Base-by-base conservation (phyloP, 1,284 basidiomycete genomes). In the Pseudozyma tsukubaensis region DNA sequence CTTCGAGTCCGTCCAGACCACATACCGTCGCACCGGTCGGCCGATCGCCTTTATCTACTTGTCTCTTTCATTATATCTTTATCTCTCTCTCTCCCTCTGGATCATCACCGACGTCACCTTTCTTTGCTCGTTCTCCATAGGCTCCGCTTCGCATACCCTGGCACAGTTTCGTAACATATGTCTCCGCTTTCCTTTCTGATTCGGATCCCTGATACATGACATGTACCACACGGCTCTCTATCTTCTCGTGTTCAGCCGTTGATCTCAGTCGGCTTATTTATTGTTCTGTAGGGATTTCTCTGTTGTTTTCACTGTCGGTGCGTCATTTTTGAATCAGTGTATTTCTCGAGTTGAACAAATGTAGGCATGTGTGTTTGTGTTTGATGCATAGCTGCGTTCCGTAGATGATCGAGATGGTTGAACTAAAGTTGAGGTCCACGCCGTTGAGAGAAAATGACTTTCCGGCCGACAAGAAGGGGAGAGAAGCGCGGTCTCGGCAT, bases 251-350 rank as follows among this genome's bases (percentile, higher is more conserved):
- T 24, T 42, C n/a, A n/a, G n/a, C n/a, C n/a, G n/a, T n/a, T 34
- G 10, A 39, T 39, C 37, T 39, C 37, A 39, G n/a, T n/a, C n/a
- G n/a, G n/a, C n/a, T n/a, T n/a, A 16, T 35, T 35, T 13, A 32
- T 54, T 54, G 52, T 54, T 45, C 42, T 54, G 32, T 29, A 54
- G 52, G 34, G 32, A 16, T 45, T 6, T 49, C 34, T 29, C 24
- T 35, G 47, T 49, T 35, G 5, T 11, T 34, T 29, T 36, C 34
- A 3, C 21, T 24, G 7, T 45, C 4, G 7, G 6, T 21, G 2
- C 21, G 50, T 43, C 37, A 52, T 43, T 37, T 37, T 24, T 24
- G 19, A 18, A 45, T 4, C 21, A 45, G 11, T 45, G 21, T 45
- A 21, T 45, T 45, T 2, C 19, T 18, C 42, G 42, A n/a, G n/a